Evolutionary conservation across 2,329 filamentous ascomycete genomes (phyloP).

Genomic region (Arthrobotrys musiformis): DNA sequence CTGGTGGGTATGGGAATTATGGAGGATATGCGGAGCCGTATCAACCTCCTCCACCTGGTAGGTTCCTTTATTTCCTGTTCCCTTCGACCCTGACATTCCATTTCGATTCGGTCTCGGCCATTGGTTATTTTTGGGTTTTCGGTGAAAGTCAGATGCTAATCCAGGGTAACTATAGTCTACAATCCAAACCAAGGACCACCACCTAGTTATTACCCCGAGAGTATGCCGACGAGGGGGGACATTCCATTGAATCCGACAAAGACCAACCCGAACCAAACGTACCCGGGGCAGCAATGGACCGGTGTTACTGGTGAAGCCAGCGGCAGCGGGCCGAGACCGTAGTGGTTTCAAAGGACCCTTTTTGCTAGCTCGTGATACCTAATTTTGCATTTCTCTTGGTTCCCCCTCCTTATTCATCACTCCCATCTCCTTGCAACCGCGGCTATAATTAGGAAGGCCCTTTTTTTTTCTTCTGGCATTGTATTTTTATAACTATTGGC

Average conservation of each 20-base stretch:
- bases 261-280: slow-evolving; percentile 33
- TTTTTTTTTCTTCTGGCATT: not conserved
- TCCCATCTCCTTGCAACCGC: not conserved
- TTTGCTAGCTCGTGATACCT: too few relatives aligned
- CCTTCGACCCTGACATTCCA: too few relatives aligned
- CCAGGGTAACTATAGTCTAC: slow-evolving; percentile 16
- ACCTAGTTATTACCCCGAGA: slow-evolving; percentile 47
- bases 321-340: slow-evolving; percentile 31
- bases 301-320: slow-evolving; percentile 38
- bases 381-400: too few relatives aligned
- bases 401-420: not conserved
- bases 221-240: slow-evolving; percentile 21
- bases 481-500: too few relatives aligned
- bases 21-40: slow-evolving; percentile 49
- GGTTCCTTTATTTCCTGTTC: too few relatives aligned
- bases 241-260: slow-evolving; percentile 50
- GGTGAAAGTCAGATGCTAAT: not conserved
- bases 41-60: slow-evolving; percentile 51
- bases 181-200: slow-evolving; percentile 39
- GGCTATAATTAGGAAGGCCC: not conserved
- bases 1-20: slow-evolving; percentile 37
- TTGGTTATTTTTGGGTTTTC: too few relatives aligned
- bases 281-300: slow-evolving; percentile 17
- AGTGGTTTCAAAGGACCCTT: not conserved
- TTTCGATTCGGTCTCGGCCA: too few relatives aligned